Evolutionary conservation across 176 grass and related monocot species (phyloP), one percentile per base, ranked within the genome.

Genomic region (Luzula sylvatica): DNA sequence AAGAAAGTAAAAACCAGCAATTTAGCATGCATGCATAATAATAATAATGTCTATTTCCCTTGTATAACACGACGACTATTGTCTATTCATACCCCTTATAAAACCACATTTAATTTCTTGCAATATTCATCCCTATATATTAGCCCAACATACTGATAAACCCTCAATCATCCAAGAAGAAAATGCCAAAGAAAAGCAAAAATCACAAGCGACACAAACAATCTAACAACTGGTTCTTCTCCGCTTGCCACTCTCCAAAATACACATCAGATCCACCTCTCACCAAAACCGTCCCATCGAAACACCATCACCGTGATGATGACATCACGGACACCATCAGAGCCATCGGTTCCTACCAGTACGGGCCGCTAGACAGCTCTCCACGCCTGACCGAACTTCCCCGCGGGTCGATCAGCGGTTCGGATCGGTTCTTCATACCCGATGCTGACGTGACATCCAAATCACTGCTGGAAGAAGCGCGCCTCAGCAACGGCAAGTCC

Each of bases 381-480:
- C 67, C 53, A 12, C 21, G 42, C 6, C 40, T 70, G 23, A 50
- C 67, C 0, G 65, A 69, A 2, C 50, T 16, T 8, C 50, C 51
- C 3, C 24, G n/a, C 11, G 14, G 23, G 3, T 69, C 65, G 20
- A 43, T 69, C 65, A 21, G 22, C 18, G 42, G 39, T 9, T 28
- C 4, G 2, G 41, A 46, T 11, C 40, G 67, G 53, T 70, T 70
- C 52, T 58, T 58, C 40, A 35, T 70, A 5, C 42, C 67, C 5
- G 26, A 28, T 46, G 42, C 67, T 23, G 67, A 46, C 38, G 58
- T 47, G 15, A 40, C 22, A 13, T 47, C 35, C 0, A 13, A 26
- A 11, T 70, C 53, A 1, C 42, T 70, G 0, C n/a, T 70, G 16
- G 53, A 70, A 48, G 67, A 70, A 24, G 53, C 65, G 27, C 50